These are phyloP conservation scores for Plasmopara halstedii DNA, from an alignment of 352 stramenopile species.

Conservation along the genomic window DNA sequence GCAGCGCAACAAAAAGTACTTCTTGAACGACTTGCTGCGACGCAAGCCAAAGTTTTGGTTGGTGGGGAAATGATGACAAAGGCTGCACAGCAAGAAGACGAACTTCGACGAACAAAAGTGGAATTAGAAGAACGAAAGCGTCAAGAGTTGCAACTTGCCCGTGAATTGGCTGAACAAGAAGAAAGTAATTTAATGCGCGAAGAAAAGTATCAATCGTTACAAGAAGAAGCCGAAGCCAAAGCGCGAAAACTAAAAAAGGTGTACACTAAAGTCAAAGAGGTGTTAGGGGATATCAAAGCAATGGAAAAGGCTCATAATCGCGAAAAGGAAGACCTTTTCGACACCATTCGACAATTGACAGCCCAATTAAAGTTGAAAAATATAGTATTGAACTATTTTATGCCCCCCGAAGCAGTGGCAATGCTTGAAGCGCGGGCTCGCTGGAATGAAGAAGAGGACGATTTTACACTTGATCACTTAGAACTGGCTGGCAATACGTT, in stretches of 20 bases:
- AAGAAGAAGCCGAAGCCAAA: slow-evolving; percentile 94
- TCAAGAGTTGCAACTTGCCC: slow-evolving; percentile 80
- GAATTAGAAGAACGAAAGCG: slow-evolving; percentile 89
- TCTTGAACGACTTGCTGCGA: slow-evolving; percentile 80
- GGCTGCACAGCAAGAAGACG: slow-evolving; percentile 91
- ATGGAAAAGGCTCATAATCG: slow-evolving; percentile 89
- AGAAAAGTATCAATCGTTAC: slow-evolving; percentile 82
- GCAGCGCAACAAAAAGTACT: slow-evolving; percentile 70
- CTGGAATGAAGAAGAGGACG: slow-evolving; percentile 74
- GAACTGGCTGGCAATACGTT: slow-evolving; percentile 71
- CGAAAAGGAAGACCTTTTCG: slow-evolving; percentile 92
- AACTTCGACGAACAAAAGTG: slow-evolving; percentile 88
- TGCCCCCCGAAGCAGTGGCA: slow-evolving; percentile 47
- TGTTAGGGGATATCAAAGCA: slow-evolving; percentile 89
- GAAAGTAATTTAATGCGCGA: slow-evolving; percentile 91
- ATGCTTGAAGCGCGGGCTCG: slow-evolving; percentile 50
- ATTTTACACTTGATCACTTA: slow-evolving; percentile 60
- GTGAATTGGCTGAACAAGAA: slow-evolving; percentile 90
- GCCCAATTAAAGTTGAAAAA: slow-evolving; percentile 95
- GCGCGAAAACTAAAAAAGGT: slow-evolving; percentile 96
- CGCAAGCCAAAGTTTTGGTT: slow-evolving; percentile 89
- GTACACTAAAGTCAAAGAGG: slow-evolving; percentile 86
- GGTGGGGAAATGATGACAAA: slow-evolving; percentile 92
- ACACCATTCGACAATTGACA: slow-evolving; percentile 94
- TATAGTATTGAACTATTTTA: slow-evolving; percentile 90